Evolutionary conservation across 768 basidiomycete species (phyloP), one percentile per base, ranked within the genome.

Genomic region (Podaxis sp.): DNA sequence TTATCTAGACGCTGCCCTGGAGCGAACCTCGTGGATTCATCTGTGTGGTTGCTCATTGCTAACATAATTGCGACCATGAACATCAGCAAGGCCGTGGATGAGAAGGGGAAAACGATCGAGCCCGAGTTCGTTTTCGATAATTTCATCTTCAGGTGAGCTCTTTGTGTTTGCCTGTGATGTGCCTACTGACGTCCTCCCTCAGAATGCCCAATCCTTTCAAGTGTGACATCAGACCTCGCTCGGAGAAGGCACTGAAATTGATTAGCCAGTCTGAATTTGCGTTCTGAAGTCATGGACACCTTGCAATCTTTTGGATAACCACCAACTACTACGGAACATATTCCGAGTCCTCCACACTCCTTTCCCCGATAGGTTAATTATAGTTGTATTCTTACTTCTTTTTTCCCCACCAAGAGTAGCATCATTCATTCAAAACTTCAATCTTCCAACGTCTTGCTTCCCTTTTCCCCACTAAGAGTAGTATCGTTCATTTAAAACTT

Each of bases 1-100:
- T 40, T 15, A 44, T 60, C 40, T 64, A 86, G 87, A 58, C 81
- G 80, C 38, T 90, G 89, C 70, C 89, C 89, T 0, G 89, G 89
- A 15, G 67, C 73, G 41, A 74, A 88, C 69, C 80, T 90, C 33
- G 84, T 85, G 62, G 89, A 90, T 64, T 80, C 82, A 2, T 86
- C 86, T 1, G 73, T 81, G 40, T 90, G 88, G 86, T 70, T 88
- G 24, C 73, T 86, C 15, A 75, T 86, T 17, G 80, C 81, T 2
- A 76, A 77, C 13, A 82, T 87, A 71, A 73, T 89, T 10, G 84
- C 87, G 1, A 84, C 84, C 51, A 70, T 89, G 44, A 80, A 87
- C 61, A 80, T 89, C 10, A 66, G 72, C 41, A 85, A 82, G 70
- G 74, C 82, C 17, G 69, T 78, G 22, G 85, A 87, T 55, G 80